phyloP scores from a whole-genome alignment of 2,329 filamentous ascomycete species.

The Diatrype stigma region DNA sequence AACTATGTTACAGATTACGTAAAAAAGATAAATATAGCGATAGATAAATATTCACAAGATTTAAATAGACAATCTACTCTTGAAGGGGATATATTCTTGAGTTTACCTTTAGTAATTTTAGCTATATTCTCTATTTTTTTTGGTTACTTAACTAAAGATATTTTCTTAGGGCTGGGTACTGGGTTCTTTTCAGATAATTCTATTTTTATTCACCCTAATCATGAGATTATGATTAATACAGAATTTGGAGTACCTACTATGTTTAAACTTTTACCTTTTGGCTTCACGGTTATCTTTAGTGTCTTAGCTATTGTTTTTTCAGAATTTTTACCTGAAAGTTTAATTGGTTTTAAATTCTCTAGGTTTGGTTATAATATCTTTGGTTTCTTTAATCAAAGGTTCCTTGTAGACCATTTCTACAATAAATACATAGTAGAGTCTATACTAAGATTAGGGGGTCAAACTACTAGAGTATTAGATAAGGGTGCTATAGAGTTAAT shows the following conservation, averaged over 20 bases:
- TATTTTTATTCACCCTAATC: slow-evolving; percentile 25
- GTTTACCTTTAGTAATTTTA: too few species aligned
- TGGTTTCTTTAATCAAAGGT: slow-evolving; percentile 28
- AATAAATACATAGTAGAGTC: slow-evolving; percentile 32
- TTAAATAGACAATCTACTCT: too few species aligned
- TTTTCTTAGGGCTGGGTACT: slow-evolving; percentile 24
- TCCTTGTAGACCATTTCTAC: slow-evolving; percentile 31
- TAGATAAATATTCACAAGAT: too few species aligned
- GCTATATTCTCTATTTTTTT: too few species aligned
- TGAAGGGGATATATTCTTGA: too few species aligned
- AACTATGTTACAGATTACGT: too few species aligned
- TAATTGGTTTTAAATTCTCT: slow-evolving; percentile 20
- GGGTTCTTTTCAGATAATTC: slow-evolving; percentile 20
- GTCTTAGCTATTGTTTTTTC: slow-evolving; percentile 23
- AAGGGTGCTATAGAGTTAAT: slow-evolving; percentile 10
- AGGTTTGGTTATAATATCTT: slow-evolving; percentile 27
- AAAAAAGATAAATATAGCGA: too few species aligned
- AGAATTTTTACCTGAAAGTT: slow-evolving; percentile 23
- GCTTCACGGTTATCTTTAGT: slow-evolving; percentile 18
- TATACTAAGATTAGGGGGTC: slow-evolving; percentile 30
- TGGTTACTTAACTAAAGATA: slow-evolving; percentile 22
- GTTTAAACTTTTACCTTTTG: slow-evolving; percentile 27
- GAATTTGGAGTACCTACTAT: slow-evolving; percentile 7
- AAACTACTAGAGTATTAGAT: slow-evolving; percentile 30
- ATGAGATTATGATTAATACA: slow-evolving; percentile 19